These are phyloP conservation scores for Pythium utonaiense DNA, from an alignment of 352 stramenopile species.

Conservation along the genomic window DNA sequence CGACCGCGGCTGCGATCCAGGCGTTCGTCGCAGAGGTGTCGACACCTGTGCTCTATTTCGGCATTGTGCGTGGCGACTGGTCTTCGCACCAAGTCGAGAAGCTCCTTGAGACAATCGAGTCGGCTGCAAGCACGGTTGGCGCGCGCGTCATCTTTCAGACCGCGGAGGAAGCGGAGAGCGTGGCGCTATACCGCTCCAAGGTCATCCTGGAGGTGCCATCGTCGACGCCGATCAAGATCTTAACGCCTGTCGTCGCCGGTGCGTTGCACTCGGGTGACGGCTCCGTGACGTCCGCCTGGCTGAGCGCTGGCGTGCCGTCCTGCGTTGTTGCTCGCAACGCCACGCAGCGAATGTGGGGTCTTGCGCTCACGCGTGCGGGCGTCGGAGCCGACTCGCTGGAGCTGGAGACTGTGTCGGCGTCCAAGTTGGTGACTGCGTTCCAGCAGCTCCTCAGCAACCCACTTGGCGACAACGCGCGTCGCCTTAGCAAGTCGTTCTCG, in stretches of 20 bases:
- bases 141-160: constrained; percentile 65
- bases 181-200: constrained; percentile 28
- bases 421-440: constrained; percentile 45
- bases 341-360: constrained; percentile 49
- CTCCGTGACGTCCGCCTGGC: constrained; percentile 47
- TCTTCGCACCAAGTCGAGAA: constrained; percentile 34
- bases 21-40: constrained; percentile 29
- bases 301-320: constrained; percentile 40
- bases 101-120: constrained; percentile 40
- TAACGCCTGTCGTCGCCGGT: constrained; percentile 36
- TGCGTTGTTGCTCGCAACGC: constrained; percentile 45
- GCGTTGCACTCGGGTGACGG: constrained; percentile 56
- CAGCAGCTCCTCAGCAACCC: constrained; percentile 31
- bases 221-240: constrained; percentile 31
- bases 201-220: constrained; percentile 48
- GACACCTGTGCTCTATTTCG: constrained; percentile 46
- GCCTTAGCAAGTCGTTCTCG: constrained; percentile 39
- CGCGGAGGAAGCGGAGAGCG: constrained; percentile 30
- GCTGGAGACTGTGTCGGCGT: constrained; percentile 29
- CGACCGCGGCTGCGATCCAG: constrained; percentile 10
- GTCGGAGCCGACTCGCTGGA: constrained; percentile 38
- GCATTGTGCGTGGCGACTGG: constrained; percentile 47
- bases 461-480: constrained; percentile 34
- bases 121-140: constrained; percentile 30
- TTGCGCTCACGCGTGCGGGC: constrained; percentile 40